A percentile compares a stretch with the other conserved stretches of the same genome.
phyloP scores from a whole-genome alignment of 1,284 basidiomycete species.

The Rhodotorula sp. region DNA sequence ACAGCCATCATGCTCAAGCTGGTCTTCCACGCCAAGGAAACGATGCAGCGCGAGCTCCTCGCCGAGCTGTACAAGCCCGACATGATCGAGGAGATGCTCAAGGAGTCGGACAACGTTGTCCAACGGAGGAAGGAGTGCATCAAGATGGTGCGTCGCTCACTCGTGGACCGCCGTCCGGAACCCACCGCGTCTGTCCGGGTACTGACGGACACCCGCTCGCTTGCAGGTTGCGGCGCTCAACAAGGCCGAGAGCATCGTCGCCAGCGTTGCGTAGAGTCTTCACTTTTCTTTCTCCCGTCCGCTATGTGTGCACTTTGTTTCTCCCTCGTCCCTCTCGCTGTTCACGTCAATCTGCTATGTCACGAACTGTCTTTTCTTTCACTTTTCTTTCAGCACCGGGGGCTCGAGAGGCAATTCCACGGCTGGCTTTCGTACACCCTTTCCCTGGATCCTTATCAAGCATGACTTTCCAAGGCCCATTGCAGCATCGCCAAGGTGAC shows the following conservation, averaged over 20 bases:
- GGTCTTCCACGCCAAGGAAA: conserved; percentile 88
- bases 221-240: conserved; percentile 68
- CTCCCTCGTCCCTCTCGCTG: not conserved
- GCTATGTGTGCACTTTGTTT: not conserved
- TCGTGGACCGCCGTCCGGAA: no score
- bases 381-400: no score
- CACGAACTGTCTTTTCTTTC: no score
- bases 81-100: conserved; percentile 83
- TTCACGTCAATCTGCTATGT: not conserved
- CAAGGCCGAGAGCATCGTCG: conserved; percentile 74
- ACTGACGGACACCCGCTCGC: conserved; percentile 39
- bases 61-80: conserved; percentile 85
- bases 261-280: conserved; percentile 31
- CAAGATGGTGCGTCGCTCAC: conserved; percentile 58
- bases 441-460: no score
- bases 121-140: conserved; percentile 81
- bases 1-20: conserved; percentile 86
- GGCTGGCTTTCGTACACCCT: no score
- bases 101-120: conserved; percentile 77
- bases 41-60: conserved; percentile 81
- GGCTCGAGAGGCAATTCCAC: no score
- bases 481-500: no score
- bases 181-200: no score
- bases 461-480: no score
- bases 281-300: not conserved